A percentile compares a stretch with the other conserved stretches of the same genome.
phyloP scores from a whole-genome alignment of 345 rosid species.

The Stellera chamaejasme region DNA sequence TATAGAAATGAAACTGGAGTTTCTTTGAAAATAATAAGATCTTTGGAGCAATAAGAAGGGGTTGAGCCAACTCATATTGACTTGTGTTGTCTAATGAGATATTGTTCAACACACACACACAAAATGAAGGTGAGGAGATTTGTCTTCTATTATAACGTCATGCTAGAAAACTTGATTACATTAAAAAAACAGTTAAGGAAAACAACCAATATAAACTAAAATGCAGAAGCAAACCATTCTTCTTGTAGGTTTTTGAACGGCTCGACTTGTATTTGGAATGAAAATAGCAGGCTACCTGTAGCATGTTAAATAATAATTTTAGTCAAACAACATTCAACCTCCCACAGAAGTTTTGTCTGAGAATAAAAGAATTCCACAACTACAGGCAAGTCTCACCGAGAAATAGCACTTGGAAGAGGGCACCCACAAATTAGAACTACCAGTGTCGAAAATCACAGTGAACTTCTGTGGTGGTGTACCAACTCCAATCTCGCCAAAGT shows the following conservation, averaged over 20 bases:
- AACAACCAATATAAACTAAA: neutral
- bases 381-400: constrained; percentile 43
- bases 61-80: no score
- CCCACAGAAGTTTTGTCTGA: neutral
- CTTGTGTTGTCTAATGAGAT: neutral
- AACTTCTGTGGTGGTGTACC: constrained; percentile 89
- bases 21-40: no score
- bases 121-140: no score
- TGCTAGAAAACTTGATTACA: no score
- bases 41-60: no score
- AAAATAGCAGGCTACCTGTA: constrained; percentile 65
- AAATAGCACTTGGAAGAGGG: constrained; percentile 84
- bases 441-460: constrained; percentile 90
- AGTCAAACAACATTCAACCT: constrained; percentile 1
- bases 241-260: constrained; percentile 61
- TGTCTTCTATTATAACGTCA: no score
- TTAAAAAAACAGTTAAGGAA: no score
- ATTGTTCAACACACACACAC: neutral
- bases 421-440: constrained; percentile 95
- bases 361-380: neutral
- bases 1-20: no score
- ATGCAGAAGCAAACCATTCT: constrained; percentile 44
- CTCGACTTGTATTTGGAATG: constrained; percentile 72
- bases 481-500: constrained; percentile 82
- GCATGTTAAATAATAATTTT: neutral